These are phyloP conservation scores for Kluyveromyces dobzhanskii DNA, from an alignment of 805 yeast species.

Conservation along the genomic window DNA sequence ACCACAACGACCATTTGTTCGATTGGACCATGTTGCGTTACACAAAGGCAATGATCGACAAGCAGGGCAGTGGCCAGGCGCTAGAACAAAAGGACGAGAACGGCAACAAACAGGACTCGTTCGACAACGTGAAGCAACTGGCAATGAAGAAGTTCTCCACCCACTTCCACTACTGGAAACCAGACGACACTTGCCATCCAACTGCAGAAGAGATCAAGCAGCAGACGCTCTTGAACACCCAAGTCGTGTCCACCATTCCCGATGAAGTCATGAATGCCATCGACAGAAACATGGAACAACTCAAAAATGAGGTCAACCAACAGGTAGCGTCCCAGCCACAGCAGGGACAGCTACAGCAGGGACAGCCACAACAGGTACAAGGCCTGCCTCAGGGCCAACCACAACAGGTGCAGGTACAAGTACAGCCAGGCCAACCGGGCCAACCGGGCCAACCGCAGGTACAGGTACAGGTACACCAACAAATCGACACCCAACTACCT, in stretches of 20 bases:
- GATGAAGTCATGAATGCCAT: constrained; percentile 24
- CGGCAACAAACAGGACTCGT: constrained; percentile 25
- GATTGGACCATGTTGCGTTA: constrained; percentile 77
- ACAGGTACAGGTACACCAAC: constrained; percentile 11
- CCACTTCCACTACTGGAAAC: constrained; percentile 29
- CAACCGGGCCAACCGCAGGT: no score
- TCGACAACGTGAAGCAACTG: constrained; percentile 26
- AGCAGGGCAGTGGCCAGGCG: constrained; percentile 15
- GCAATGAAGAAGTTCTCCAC: constrained; percentile 30
- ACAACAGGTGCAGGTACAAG: no score
- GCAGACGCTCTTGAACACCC: constrained; percentile 21
- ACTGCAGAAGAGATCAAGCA: constrained; percentile 28
- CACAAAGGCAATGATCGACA: constrained; percentile 30
- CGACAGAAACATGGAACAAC: constrained; percentile 26
- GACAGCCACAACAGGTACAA: no score
- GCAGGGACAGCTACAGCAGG: constrained; percentile 6
- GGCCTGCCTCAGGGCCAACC: background rate
- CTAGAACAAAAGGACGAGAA: constrained; percentile 8
- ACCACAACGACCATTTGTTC: constrained; percentile 86
- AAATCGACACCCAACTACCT: constrained; percentile 5
- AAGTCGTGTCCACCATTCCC: constrained; percentile 21
- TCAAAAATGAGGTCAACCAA: constrained; percentile 20
- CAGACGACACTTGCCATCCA: constrained; percentile 27
- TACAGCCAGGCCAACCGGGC: background rate
- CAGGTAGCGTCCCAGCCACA: constrained; percentile 8